Conservation (phyloP, 1,139 yeast species). For the Yamadazyma atmosphaerica region DNA sequence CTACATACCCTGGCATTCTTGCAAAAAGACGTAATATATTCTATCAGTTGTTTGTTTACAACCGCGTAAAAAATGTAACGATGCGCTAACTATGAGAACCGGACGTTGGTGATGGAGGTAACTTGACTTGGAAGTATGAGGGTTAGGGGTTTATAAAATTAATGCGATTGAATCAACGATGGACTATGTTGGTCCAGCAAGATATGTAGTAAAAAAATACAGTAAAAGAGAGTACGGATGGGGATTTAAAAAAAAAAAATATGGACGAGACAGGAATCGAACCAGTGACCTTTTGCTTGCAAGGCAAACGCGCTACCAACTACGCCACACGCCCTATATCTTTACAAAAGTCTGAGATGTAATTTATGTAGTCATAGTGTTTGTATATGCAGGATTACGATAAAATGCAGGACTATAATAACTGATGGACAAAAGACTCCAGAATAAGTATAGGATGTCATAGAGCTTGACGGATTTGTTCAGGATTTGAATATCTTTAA, state of each 20-base stretch:
- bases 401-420: too few relatives aligned
- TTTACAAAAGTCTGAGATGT: not conserved
- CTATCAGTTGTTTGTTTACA: slow-evolving; percentile 7
- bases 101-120: too few relatives aligned
- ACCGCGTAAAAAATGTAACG: not conserved
- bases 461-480: too few relatives aligned
- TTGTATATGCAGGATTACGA: too few relatives aligned
- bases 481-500: too few relatives aligned
- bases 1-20: slow-evolving; percentile 32
- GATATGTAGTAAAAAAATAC: too few relatives aligned
- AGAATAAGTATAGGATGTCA: too few relatives aligned
- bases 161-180: not conserved
- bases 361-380: too few relatives aligned
- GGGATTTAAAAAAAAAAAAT: slow-evolving; percentile 20
- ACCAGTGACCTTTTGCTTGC: slow-evolving; percentile 69
- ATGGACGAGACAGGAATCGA: slow-evolving; percentile 69
- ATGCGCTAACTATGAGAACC: not conserved
- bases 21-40: not conserved
- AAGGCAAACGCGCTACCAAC: slow-evolving; percentile 73
- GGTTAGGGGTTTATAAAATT: too few relatives aligned
- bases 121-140: too few relatives aligned
- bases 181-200: too few relatives aligned
- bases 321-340: slow-evolving; percentile 68
- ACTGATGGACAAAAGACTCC: too few relatives aligned
- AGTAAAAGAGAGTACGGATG: not conserved